A percentile compares a stretch with the other conserved stretches of the same genome.
Evolutionary conservation across 2,329 filamentous ascomycete species (phyloP).

Genomic region (Helicocarpus griseus): DNA sequence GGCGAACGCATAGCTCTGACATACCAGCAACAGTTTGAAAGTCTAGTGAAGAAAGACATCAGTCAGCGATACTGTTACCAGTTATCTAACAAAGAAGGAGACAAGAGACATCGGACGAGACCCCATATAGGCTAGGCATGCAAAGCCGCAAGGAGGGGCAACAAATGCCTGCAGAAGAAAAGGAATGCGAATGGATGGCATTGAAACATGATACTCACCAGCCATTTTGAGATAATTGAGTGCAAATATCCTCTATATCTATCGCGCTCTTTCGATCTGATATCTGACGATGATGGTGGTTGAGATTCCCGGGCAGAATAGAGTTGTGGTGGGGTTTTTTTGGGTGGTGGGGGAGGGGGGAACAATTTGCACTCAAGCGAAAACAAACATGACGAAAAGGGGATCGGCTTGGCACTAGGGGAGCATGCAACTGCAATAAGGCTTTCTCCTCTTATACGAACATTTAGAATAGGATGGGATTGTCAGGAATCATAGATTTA

Average conservation of each 20-base stretch:
- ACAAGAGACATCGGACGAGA: neutral
- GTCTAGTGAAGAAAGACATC: constrained; percentile 18
- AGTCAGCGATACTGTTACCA: neutral
- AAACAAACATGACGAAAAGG: constrained; percentile 3
- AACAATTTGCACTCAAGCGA: constrained; percentile 6
- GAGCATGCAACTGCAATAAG: too few species aligned
- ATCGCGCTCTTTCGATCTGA: constrained; percentile 1
- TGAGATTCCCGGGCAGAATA: neutral
- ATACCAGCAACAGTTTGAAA: constrained; percentile 32
- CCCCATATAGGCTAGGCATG: neutral
- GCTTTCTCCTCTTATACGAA: neutral
- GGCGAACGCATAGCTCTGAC: constrained; percentile 12
- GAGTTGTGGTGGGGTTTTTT: constrained; percentile 10
- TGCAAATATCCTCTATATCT: neutral
- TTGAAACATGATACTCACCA: constrained; percentile 2
- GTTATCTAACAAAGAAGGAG: neutral
- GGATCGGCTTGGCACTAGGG: neutral
- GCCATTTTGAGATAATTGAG: constrained; percentile 9
- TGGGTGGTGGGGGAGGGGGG: constrained; percentile 5
- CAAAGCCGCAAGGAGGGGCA: neutral
- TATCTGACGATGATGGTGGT: constrained; percentile 4
- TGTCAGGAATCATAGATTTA: neutral
- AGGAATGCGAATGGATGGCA: neutral
- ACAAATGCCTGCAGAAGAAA: neutral
- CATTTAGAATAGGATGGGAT: neutral